Base-by-base conservation (phyloP, 106 monocot species). In the Allium cepa region DNA sequence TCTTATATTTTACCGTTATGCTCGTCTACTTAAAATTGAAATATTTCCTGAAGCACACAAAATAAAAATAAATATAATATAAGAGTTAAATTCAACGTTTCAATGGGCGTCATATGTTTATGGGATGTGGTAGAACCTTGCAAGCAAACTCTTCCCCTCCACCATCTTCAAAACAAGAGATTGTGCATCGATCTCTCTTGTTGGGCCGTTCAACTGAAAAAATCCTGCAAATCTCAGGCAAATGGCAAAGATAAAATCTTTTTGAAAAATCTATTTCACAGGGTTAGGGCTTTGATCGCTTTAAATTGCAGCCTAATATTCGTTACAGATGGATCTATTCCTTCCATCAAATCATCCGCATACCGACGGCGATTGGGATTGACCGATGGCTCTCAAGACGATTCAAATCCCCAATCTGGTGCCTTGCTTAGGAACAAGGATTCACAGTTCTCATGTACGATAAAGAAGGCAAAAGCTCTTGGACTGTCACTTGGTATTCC, bases 81-180 rank as follows among this genome's bases (percentile, higher is more conserved):
- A 22, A 22, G 0, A 22, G 22, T 22, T 22, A 22, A 0, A 22
- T 1, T 22, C 22, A 22, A 22, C 22, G 22, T 22, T 22, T 22
- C 50, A 11, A 94, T 94, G 94, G 94, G 94, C 53, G 94, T 94
- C 62, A 94, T 79, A 71, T 85, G 87, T 78, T 83, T 94, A 11
- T 94, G 94, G 94, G 94, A 94, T 66, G 90, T 94, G 57, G 80
- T 94, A 64, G 94, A 94, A 55, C 90, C 84, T 28, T 94, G 94
- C 90, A 94, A 94, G 81, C 67, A 94, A 70, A 94, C 84, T 60
- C 94, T 94, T 90, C 94, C 3, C 3, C 94, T 94, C 46, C 84
- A 87, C 45, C 82, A 94, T 63, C 94, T 94, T 51, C 90, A 94
- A 79, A 94, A 94, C 75, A 94, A 90, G 90, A 87, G 79, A 78